Evolutionary conservation across 2,329 filamentous ascomycete genomes (phyloP), one percentile per base, ranked within the genome.

Genomic region (Pestalotiopsis fici): DNA sequence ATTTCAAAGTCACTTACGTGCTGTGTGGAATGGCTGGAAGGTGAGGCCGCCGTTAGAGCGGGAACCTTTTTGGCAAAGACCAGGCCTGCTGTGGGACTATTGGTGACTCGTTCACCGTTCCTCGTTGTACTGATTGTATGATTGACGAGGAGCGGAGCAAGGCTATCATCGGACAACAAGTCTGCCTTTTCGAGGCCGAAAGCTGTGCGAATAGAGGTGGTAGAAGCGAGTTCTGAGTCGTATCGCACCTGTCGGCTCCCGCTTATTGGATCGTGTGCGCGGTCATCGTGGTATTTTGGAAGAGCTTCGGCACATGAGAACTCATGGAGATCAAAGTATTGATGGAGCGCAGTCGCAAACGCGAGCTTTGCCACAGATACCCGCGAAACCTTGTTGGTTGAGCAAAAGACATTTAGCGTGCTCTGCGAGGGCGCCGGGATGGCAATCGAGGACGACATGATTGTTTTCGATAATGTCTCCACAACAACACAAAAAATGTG

Each of bases 291-390:
- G 28, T 12, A 15, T 13, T 60, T n/a, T 60, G 13, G 11, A n/a
- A n/a, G 28, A 4, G 2, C 18, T 60, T 15, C 57, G 5, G 2
- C 15, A 15, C 18, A 39, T 2, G 57, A 23, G 3, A 60, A 60
- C 57, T 60, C 57, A 28, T 35, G 57, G 37, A 60, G 57, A 60
- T 60, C 57, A 39, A 60, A 60, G 31, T 60, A 60, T 60, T 39
- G 57, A 13, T 60, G 57, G 31, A 60, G 27, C 57, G 37, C 13
- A 37, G 31, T 60, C n/a, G 57, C 57, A 21, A 60, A 60, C 31
- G 23, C 57, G 1, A 60, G 1, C 23, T 60, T 60, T 1, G 21
- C 6, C 31, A 60, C 31, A 18, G 57, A 60, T 39, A 13, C 28
- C 2, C 27, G 31, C 21, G 57, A n/a, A n/a, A 60, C 31, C 4